Base-by-base conservation (phyloP, 768 basidiomycete genomes). In the Amylocystis lapponica region DNA sequence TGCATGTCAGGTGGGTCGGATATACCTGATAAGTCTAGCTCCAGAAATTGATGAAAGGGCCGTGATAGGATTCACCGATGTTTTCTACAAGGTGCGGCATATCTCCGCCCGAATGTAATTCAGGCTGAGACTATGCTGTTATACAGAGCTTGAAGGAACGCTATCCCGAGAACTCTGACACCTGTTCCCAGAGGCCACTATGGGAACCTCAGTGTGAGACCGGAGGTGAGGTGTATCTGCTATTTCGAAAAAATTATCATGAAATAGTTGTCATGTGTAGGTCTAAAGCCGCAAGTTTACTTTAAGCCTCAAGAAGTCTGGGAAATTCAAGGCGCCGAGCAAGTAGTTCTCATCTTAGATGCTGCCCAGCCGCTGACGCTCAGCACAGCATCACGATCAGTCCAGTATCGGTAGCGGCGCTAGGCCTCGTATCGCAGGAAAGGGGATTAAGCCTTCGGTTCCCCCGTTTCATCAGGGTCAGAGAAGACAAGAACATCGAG, bases 381-480 rank as follows among this genome's bases (percentile, higher is more conserved):
- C 33, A 29, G 30, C 39, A 16, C 40, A 87, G 84, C 55, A 75
- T 93, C 50, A 91, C 91, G 2, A 64, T 89, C 48, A 91, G 89
- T 33, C 92, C 91, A 0, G 79, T 91, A 13, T 94, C 91, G 19
- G 65, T 83, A 5, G 91, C 91, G 14, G 91, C 87, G 0, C 67
- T 74, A 41, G 80, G 82, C 5, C 57, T 81, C 17, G 68, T 81
- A 4, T 75, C 79, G 5, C 69, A 61, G 14, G 52, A 55, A 39
- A 71, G 83, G 21, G 93, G 93, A 4, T 67, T 94, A 23, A 87
- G 85, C 52, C 62, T 95, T 11, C 82, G 93, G 11, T 96, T 96
- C 61, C 93, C 93, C 31, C 74, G 92, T 27, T 95, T 94, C 65
- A 70, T 94, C 43, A 76, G 71, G 46, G 55, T 77, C 6, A 69